Percentiles rank a stretch among this genome's conserved stretches.
Evolutionary conservation across 768 basidiomycete species (phyloP).

Genomic region (Pisolithus microcarpus): DNA sequence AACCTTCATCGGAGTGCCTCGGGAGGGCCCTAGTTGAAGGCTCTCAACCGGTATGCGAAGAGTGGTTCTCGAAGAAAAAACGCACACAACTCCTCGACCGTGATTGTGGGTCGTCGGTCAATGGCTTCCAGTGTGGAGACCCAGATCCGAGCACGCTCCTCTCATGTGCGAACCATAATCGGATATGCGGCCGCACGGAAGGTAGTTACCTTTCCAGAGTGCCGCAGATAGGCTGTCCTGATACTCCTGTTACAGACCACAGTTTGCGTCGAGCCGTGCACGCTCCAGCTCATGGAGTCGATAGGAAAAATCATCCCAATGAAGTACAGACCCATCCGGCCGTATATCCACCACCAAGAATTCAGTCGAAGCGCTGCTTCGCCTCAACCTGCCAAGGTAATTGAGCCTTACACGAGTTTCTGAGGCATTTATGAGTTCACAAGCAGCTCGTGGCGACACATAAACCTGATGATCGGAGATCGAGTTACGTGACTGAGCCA

Average conservation of each 20-base stretch:
- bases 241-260: too few species aligned
- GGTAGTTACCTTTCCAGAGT: neutral
- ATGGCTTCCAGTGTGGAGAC: constrained; percentile 5
- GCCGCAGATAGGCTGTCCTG: neutral
- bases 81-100: constrained; percentile 5
- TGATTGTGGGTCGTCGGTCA: constrained; percentile 8
- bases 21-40: constrained; percentile 6
- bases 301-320: too few species aligned
- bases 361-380: neutral
- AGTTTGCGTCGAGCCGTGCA: too few species aligned
- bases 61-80: constrained; percentile 7
- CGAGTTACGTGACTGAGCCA: neutral
- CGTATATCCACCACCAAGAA: too few species aligned
- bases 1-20: constrained; percentile 10
- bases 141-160: constrained; percentile 5
- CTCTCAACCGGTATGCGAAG: constrained; percentile 3
- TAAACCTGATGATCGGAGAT: neutral
- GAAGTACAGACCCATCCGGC: too few species aligned
- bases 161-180: constrained; percentile 1
- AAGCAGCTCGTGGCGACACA: neutral
- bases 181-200: too few species aligned
- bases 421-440: neutral
- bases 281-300: too few species aligned
- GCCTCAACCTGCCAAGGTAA: neutral
- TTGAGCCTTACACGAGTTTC: neutral